phyloP scores from a whole-genome alignment of 2,329 filamentous ascomycete species.

The Arthrinium phaeospermum region DNA sequence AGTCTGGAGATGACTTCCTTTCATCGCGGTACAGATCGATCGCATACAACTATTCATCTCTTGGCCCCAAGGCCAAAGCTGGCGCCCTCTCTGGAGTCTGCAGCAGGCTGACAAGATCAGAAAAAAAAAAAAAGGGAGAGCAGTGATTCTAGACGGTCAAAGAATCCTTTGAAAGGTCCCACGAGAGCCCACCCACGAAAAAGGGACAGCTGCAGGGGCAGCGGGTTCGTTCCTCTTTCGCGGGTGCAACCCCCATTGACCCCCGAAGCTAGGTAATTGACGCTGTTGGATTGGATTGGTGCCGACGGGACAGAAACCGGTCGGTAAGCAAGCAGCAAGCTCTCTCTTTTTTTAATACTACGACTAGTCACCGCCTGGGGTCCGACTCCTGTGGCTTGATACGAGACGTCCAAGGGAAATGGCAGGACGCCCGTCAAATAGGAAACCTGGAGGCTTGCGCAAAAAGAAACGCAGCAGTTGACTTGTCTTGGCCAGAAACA shows the following conservation, averaged over 20 bases:
- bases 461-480: neutral
- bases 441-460: neutral
- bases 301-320: neutral
- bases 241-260: neutral
- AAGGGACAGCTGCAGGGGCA: neutral
- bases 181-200: neutral
- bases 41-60: no score
- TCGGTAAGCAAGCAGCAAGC: neutral
- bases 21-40: no score
- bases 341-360: neutral
- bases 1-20: no score
- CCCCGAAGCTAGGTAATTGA: no score
- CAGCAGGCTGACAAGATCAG: no score
- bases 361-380: neutral
- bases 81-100: no score
- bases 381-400: neutral
- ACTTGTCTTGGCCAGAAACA: neutral
- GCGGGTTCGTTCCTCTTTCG: neutral
- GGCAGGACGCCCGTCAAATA: neutral
- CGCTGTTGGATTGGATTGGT: no score
- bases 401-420: constrained; percentile 13
- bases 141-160: neutral
- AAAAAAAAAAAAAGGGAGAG: neutral
- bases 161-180: neutral
- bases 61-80: no score